Evolutionary conservation across 2,329 filamentous ascomycete species (phyloP).

Genomic region (Colletotrichum costaricense): DNA sequence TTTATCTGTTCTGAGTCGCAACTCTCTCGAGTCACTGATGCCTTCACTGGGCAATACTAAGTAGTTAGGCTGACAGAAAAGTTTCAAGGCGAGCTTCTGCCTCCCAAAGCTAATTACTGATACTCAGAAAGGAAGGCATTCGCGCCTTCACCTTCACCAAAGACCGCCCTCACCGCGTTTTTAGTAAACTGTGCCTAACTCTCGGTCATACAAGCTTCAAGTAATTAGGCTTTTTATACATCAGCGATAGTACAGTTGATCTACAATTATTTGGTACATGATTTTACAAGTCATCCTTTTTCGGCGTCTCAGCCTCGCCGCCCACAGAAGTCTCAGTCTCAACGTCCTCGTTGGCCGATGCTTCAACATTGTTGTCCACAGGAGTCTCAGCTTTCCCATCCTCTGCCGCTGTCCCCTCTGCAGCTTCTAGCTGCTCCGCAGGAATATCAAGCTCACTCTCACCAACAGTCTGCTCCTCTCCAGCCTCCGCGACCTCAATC

Average conservation of each 20-base stretch:
- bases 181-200: not conserved
- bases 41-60: too few relatives aligned
- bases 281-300: conserved; percentile 2
- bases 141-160: not conserved
- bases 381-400: not conserved
- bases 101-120: not conserved
- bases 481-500: not conserved
- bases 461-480: not conserved
- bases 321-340: too few relatives aligned
- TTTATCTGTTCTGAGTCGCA: not conserved
- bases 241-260: conserved; percentile 13
- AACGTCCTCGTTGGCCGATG: not conserved
- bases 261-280: not conserved
- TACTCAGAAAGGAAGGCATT: not conserved
- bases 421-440: not conserved
- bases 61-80: not conserved
- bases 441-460: not conserved
- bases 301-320: not conserved
- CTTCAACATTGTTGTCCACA: not conserved
- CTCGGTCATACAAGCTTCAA: not conserved
- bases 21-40: too few relatives aligned
- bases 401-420: not conserved
- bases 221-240: not conserved
- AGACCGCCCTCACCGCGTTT: not conserved
- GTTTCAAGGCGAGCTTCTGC: too few relatives aligned